Conservation (phyloP, 2,329 filamentous ascomycete species). For the Byssothecium circinans region DNA sequence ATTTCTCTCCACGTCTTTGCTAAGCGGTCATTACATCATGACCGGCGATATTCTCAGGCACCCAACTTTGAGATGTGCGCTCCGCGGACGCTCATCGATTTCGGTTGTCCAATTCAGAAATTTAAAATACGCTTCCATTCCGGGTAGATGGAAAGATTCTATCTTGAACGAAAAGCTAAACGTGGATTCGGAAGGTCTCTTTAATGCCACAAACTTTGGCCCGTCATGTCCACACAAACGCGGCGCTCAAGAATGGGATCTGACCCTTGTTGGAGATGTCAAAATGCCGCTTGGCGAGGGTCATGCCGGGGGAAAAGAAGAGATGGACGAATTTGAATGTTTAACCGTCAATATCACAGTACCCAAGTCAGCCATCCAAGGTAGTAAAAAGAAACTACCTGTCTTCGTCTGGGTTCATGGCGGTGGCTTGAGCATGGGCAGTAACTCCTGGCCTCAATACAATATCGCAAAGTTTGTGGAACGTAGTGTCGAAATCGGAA, state of each 20-base stretch:
- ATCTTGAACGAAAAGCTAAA: conserved; percentile 16
- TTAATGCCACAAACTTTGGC: conserved; percentile 40
- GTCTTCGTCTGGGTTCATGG: conserved; percentile 59
- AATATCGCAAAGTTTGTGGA: conserved; percentile 49
- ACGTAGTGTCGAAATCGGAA: conserved; percentile 45
- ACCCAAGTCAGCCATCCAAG: conserved; percentile 17
- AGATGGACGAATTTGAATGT: conserved; percentile 40
- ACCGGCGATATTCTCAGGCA: conserved; percentile 10
- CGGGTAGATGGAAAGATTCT: conserved; percentile 37
- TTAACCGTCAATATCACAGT: conserved; percentile 39
- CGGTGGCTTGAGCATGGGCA: conserved; percentile 54
- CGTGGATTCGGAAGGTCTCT: conserved; percentile 12
- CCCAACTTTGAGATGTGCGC: conserved; percentile 15
- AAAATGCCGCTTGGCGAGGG: conserved; percentile 14
- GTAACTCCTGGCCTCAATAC: conserved; percentile 57
- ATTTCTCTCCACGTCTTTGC: not conserved
- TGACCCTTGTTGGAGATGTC: conserved; percentile 26
- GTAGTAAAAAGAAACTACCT: conserved; percentile 40
- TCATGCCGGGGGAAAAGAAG: conserved; percentile 18
- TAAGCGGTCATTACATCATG: not conserved
- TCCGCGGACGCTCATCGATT: conserved; percentile 21
- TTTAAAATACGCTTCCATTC: conserved; percentile 41
- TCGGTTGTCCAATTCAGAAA: conserved; percentile 38
- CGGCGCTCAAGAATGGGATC: conserved; percentile 32
- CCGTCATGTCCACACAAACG: conserved; percentile 43